These are phyloP conservation scores for Pseudogymnoascus sp. DNA, from an alignment of 2,329 filamentous ascomycete genomes.

Conservation along the genomic window DNA sequence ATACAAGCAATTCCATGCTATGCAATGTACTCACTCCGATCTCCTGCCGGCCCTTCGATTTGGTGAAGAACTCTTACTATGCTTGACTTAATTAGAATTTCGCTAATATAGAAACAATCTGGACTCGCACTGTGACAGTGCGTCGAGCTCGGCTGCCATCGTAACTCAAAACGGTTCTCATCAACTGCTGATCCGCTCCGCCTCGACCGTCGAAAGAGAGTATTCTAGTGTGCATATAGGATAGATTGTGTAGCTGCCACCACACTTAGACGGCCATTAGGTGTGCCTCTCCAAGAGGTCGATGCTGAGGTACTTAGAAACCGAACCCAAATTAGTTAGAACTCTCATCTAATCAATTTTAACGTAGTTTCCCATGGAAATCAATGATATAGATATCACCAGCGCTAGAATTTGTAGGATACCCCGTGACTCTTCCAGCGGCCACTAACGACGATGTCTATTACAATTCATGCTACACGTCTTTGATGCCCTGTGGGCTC, in stretches of 20 bases:
- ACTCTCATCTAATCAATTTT: not conserved
- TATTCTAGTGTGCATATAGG: conserved; percentile 30
- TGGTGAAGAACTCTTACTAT: conserved; percentile 24
- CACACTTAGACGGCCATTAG: conserved; percentile 27
- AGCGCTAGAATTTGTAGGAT: not conserved
- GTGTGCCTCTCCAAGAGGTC: conserved; percentile 22
- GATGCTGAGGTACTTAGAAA: conserved; percentile 21
- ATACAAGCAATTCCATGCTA: conserved; percentile 23
- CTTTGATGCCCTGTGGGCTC: not conserved
- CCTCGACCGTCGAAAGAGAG: conserved; percentile 26
- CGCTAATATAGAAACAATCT: conserved; percentile 14
- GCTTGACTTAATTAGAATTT: conserved; percentile 26
- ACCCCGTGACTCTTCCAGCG: conserved; percentile 14
- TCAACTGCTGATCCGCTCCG: conserved; percentile 16
- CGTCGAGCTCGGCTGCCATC: conserved; percentile 31
- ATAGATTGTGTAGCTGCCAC: conserved; percentile 28
- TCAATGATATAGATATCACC: not conserved
- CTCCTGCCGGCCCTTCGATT: conserved; percentile 22
- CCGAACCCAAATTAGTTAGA: conserved; percentile 12
- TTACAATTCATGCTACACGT: conserved; percentile 18
- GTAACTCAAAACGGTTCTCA: conserved; percentile 20
- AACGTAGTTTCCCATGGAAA: not conserved
- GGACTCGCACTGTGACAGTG: conserved; percentile 30
- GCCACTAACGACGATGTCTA: conserved; percentile 22
- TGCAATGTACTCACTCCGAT: conserved; percentile 23